Base-by-base conservation (phyloP, 2,329 filamentous ascomycete genomes). In the Ceratocystis lukuohia region DNA sequence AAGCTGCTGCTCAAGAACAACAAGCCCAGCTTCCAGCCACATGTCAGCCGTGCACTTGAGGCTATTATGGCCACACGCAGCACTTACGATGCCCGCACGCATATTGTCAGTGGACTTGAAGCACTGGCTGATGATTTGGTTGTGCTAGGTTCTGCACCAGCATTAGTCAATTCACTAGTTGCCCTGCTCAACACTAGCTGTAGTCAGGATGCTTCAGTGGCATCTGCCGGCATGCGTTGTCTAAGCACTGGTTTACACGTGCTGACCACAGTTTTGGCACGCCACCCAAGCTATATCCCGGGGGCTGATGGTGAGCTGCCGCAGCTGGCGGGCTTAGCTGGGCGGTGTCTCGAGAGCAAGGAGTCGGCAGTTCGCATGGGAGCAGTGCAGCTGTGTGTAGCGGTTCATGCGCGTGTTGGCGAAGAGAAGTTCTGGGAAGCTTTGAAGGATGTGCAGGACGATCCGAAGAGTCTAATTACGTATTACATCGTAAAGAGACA, bases 401-500 rank as follows among this genome's bases (percentile, higher is more conserved):
- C 86, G 67, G 76, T 91, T 68, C 87, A 91, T 73, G 78, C 80
- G 61, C 75, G 82, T 10, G 79, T 87, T 7, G 84, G 84, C 12
- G 84, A 86, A 65, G 74, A 71, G 8, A 72, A 72, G 37, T 92
- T 92, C 73, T 93, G 88, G 88, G 81, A 80, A 44, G 80, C 81
- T 28, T 78, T 91, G 71, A 82, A 79, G 67, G 80, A 77, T 8
- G 80, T 88, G 41, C 82, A 83, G 72, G 88, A 91, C 70, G 88
- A 89, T 70, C 84, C 88, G 25, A 84, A 90, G 77, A 91, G 86
- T 70, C 74, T 92, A 68, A 85, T 92, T 71, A 91, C 87, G 8
- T 92, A 92, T 73, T 92, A 91, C 74, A 87, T 91, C 71, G 88
- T 88, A 50, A 87, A 87, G 79, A 80, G 80, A 73, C 84, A 87